A percentile compares a stretch with the other conserved stretches of the same genome.
Conservation (phyloP, 1,139 yeast genomes). For the Yamadazyma siamensis region DNA sequence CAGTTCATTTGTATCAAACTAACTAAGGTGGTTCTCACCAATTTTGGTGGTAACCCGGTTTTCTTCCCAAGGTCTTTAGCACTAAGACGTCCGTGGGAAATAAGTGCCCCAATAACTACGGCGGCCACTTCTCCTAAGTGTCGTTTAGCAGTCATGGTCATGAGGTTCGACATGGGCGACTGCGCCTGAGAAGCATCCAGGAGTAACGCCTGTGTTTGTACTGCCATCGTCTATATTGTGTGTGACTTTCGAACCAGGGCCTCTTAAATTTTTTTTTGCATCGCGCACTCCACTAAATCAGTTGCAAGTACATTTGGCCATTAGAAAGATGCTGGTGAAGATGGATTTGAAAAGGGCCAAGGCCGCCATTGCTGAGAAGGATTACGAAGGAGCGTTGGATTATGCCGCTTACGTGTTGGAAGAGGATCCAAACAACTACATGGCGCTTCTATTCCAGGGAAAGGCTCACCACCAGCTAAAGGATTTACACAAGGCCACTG, state of each 20-base stretch:
- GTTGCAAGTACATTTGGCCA: too few relatives aligned
- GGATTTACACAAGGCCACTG: constrained; percentile 41
- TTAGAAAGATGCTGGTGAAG: constrained; percentile 11
- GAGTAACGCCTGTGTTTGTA: too few relatives aligned
- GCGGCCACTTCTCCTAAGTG: constrained; percentile 68
- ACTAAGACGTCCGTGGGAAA: constrained; percentile 58
- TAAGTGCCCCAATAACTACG: constrained; percentile 47
- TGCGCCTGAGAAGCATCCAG: constrained; percentile 24
- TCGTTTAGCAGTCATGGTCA: constrained; percentile 49
- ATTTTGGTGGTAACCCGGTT: constrained; percentile 38
- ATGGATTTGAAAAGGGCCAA: constrained; percentile 54
- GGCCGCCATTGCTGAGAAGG: constrained; percentile 51
- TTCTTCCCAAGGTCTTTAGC: constrained; percentile 44
- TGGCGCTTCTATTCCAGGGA: constrained; percentile 64
- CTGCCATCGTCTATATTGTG: too few relatives aligned
- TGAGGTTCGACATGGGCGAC: constrained; percentile 61
- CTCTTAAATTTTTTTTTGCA: too few relatives aligned
- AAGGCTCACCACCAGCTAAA: constrained; percentile 49
- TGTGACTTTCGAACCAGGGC: too few relatives aligned
- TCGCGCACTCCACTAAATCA: too few relatives aligned
- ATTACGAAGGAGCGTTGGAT: constrained; percentile 57
- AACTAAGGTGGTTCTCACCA: constrained; percentile 57
- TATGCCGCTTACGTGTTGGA: constrained; percentile 49
- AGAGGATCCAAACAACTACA: constrained; percentile 55
- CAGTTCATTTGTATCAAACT: constrained; percentile 66